These are phyloP conservation scores for Prunus persica DNA, from an alignment of 306 rosid genomes.

Conservation along the genomic window DNA sequence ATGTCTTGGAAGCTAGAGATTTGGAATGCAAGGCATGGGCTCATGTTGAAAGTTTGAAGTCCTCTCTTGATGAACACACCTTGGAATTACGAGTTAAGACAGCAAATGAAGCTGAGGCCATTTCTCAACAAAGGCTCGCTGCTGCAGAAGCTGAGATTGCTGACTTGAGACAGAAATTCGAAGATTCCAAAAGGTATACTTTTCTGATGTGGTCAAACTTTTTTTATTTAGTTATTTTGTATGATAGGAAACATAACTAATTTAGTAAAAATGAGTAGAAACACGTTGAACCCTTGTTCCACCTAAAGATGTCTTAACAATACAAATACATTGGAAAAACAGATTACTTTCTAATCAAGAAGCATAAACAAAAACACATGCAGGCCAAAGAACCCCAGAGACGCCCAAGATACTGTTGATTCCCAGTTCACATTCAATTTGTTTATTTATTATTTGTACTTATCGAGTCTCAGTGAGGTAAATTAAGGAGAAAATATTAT, in stretches of 20 bases:
- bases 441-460: neutral
- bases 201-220: neutral
- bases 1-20: slow-evolving; percentile 74
- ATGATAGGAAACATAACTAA: neutral
- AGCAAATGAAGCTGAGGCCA: slow-evolving; percentile 96
- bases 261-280: neutral
- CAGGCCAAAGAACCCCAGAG: neutral
- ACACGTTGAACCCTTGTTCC: neutral
- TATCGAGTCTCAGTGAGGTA: neutral
- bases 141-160: slow-evolving; percentile 95
- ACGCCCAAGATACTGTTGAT: neutral
- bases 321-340: neutral
- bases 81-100: slow-evolving; percentile 86
- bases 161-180: slow-evolving; percentile 68
- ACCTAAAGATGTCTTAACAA: neutral
- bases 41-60: slow-evolving; percentile 65
- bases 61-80: slow-evolving; percentile 78
- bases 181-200: slow-evolving; percentile 70
- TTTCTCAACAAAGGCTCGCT: slow-evolving; percentile 88
- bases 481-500: neutral
- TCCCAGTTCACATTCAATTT: neutral
- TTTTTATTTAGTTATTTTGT: neutral
- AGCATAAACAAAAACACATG: neutral
- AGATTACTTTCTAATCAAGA: too few species aligned
- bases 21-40: slow-evolving; percentile 89